Base-by-base conservation (phyloP, 495 filamentous ascomycete species). In the Xylaria nigripes region DNA sequence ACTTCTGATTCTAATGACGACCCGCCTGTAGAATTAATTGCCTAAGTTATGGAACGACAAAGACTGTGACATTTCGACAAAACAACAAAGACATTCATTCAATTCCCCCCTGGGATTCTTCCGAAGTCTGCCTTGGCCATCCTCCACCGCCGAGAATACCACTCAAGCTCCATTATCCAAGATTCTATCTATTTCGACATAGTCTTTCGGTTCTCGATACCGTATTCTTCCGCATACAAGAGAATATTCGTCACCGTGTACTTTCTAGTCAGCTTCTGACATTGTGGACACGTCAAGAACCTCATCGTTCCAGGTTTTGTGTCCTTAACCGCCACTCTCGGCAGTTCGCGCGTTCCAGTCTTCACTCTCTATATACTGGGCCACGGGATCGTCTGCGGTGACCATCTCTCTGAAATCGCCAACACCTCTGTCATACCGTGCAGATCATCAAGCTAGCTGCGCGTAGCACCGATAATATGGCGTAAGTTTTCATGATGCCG, bases 1-100 rank as follows among this genome's bases (percentile, higher is more conserved):
- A 19, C 45, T 36, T 21, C 46, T 48, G 46, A 36, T 40, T 48
- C 12, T 13, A 22, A 43, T 34, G 16, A 45, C 44, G 40, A 44
- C 46, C 6, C 19, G n/a, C 34, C 27, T 18, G 40, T 42, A 45
- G 40, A 45, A 2, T 40, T 40, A 27, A 36, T 36, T 38, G 45
- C 56, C 12, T 49, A 51, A 48, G 54, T 52, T 53, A 63, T 58
- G 58, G 54, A 55, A 55, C 57, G 54, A 60, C 59, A 64, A 61
- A 66, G 58, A 57, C 52, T 56, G 58, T 60, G 55, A 58, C 54
- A 24, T 59, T 45, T 54, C 56, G 45, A 60, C 43, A 51, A 58
- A 56, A 56, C 56, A 48, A 60, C 43, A 51, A 58, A 56, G 51
- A 60, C 59, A 59, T 55, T 54, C 54, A 59, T 55, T 36, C 32